phyloP scores from a whole-genome alignment of 345 rosid species.

The Dipteronia sinensis region DNA sequence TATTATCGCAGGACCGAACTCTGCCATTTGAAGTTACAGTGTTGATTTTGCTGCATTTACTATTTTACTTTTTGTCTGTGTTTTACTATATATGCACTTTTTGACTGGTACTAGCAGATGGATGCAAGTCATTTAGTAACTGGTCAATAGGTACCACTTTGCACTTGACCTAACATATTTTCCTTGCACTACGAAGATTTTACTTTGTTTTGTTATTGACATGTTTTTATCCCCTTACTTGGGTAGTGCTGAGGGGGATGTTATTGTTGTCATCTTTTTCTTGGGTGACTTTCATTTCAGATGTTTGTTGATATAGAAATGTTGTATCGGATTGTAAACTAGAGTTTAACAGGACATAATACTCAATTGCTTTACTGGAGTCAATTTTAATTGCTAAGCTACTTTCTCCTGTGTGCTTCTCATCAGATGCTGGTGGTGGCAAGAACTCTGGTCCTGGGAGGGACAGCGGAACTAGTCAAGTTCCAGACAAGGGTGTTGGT shows the following conservation, averaged over 20 bases:
- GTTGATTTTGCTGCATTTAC: slow-evolving; percentile 21
- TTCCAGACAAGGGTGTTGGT: slow-evolving; percentile 50
- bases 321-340: background rate
- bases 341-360: background rate
- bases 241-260: slow-evolving; percentile 6
- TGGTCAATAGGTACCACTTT: background rate
- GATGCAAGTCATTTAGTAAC: slow-evolving; percentile 10
- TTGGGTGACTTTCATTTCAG: background rate
- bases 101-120: slow-evolving; percentile 1
- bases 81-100: background rate
- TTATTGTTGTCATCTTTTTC: background rate
- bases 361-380: slow-evolving; percentile 22
- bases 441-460: slow-evolving; percentile 50
- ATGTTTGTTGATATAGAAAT: background rate
- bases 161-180: slow-evolving; percentile 1
- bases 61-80: background rate
- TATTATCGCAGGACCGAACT: slow-evolving; percentile 16
- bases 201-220: background rate
- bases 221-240: slow-evolving; percentile 1
- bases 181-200: background rate
- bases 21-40: background rate
- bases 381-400: slow-evolving; percentile 13
- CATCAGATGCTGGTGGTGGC: slow-evolving; percentile 66
- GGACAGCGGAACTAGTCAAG: slow-evolving; percentile 57
- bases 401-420: slow-evolving; percentile 33